Base-by-base conservation (phyloP, 192 early-diverging fungal species). In the Backusella circina region DNA sequence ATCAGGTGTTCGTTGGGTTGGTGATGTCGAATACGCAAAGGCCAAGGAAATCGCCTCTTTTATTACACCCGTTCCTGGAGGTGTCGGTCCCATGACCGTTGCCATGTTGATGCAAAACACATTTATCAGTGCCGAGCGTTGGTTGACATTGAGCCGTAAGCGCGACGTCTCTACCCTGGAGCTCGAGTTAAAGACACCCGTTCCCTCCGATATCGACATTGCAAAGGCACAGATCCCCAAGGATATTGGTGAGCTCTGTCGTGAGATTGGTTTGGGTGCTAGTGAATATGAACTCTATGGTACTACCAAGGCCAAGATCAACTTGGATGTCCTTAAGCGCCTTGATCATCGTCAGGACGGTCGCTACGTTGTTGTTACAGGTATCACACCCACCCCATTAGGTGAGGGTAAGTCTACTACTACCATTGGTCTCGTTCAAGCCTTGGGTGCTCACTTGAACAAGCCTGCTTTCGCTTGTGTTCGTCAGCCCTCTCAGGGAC, bases 1-100 rank as follows among this genome's bases (percentile, higher is more conserved):
- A 85, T 87, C 92, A 35, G 98, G 98, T 30, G 85, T 91, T 44
- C 90, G 95, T 71, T 93, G 90, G 88, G 97, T 97, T 26, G 98
- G 98, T 70, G 98, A 99, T 80, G 97, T 98, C 36, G 94, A 97
- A 37, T 97, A 87, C 75, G 86, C 90, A 1, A 82, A 77, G 5
- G 95, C 94, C 6, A 80, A 78, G 15, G 41, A 88, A 44, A 88
- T 92, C 4, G 97, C 96, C 0, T 86, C 91, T 18, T 87, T 89
- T 47, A 95, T 98, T 78, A 98, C 97, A 10, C 96, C 98, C 1
- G 98, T 99, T 61, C 98, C 98, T 41, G 97, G 97, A 36, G 97
- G 98, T 41, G 98, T 99, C n/a, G 98, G 98, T 0, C 98, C 98
- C 6, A 99, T 99, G 98, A 99, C 98, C 8, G 97, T 99, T 8